phyloP scores from a whole-genome alignment of 2,329 filamentous ascomycete species.

The Fusarium euwallaceae region DNA sequence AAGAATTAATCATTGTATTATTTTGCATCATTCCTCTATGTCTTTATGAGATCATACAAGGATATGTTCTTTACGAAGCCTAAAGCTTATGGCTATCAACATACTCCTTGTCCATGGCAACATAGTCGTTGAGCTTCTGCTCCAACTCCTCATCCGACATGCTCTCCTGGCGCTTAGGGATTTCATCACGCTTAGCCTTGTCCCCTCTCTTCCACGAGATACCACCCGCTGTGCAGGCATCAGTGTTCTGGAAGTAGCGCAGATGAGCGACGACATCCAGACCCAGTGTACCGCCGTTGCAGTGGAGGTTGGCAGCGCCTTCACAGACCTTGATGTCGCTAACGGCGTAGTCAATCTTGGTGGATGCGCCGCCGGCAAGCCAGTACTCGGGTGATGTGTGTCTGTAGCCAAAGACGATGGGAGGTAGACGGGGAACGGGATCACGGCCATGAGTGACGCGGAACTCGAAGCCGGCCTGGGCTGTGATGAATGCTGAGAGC shows the following conservation, averaged over 20 bases:
- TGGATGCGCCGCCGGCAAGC: slow-evolving; percentile 57
- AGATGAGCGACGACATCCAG: slow-evolving; percentile 61
- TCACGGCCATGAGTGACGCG: slow-evolving; percentile 77
- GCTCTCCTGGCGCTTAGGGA: slow-evolving; percentile 34
- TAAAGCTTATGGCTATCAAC: slow-evolving; percentile 35
- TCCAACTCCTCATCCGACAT: slow-evolving; percentile 54
- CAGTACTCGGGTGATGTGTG: slow-evolving; percentile 81
- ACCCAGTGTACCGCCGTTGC: slow-evolving; percentile 64
- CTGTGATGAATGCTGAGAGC: slow-evolving; percentile 67
- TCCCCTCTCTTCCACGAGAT: slow-evolving; percentile 46
- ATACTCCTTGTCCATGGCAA: slow-evolving; percentile 51
- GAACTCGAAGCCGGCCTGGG: slow-evolving; percentile 66
- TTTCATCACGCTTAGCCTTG: slow-evolving; percentile 6
- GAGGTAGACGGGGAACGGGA: slow-evolving; percentile 76
- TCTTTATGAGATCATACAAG: not conserved
- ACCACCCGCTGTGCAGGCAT: slow-evolving; percentile 52
- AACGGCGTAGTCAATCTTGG: slow-evolving; percentile 53
- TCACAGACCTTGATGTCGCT: slow-evolving; percentile 61
- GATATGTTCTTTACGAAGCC: slow-evolving; percentile 7
- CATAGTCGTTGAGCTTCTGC: slow-evolving; percentile 53
- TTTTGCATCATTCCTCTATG: slow-evolving; percentile 2
- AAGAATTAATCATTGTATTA: slow-evolving; percentile 6
- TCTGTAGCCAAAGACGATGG: slow-evolving; percentile 70
- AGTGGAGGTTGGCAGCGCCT: slow-evolving; percentile 61
- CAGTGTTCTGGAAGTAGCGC: slow-evolving; percentile 62